phyloP scores from a whole-genome alignment of 495 filamentous ascomycete species.

The Xylaria nigripes region DNA sequence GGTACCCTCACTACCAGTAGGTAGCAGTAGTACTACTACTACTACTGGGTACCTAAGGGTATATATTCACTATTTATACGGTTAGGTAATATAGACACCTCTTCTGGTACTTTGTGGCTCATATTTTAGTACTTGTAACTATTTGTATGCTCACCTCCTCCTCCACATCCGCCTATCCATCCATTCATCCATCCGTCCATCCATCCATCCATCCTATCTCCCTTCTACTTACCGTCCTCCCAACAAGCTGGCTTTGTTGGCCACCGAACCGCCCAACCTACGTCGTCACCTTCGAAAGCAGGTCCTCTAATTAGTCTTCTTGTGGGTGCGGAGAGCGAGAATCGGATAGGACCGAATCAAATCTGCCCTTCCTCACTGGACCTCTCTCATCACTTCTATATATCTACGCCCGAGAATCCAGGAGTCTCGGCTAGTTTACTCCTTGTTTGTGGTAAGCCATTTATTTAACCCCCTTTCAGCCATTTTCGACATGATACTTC shows the following conservation, averaged over 20 bases:
- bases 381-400: background rate
- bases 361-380: background rate
- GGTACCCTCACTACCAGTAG: too few relatives aligned
- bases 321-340: background rate
- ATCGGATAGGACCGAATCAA: background rate
- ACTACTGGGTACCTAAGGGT: too few relatives aligned
- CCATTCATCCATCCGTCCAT: background rate
- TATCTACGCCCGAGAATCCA: background rate
- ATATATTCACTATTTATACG: too few relatives aligned
- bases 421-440: background rate
- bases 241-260: conserved; percentile 6
- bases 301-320: background rate
- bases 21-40: too few relatives aligned
- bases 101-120: too few relatives aligned
- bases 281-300: conserved; percentile 4
- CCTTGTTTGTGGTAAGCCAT: background rate
- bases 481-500: background rate
- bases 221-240: background rate
- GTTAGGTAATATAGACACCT: too few relatives aligned
- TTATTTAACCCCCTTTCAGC: too few relatives aligned
- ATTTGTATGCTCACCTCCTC: background rate
- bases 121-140: background rate
- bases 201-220: background rate
- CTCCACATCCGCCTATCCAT: background rate
- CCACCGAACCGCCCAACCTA: conserved; percentile 3